These are phyloP conservation scores for Yarrowia sp. DNA, from an alignment of 805 yeast genomes.

Conservation along the genomic window DNA sequence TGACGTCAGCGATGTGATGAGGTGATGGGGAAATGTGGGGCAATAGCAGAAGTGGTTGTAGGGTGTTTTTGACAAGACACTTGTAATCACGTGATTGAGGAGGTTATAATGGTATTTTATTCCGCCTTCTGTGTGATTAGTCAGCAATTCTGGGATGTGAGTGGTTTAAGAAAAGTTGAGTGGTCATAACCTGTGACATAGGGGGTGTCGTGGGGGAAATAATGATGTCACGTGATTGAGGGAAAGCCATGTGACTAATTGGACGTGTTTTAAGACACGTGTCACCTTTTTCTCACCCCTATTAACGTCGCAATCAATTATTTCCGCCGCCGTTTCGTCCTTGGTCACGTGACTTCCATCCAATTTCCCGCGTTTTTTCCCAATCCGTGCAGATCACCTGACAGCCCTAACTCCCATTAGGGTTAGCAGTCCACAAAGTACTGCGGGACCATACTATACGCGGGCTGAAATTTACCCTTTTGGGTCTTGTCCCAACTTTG, in stretches of 20 bases:
- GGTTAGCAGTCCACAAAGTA: constrained; percentile 7
- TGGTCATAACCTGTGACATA: constrained; percentile 16
- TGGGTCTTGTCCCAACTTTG: constrained; percentile 36
- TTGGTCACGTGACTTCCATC: not conserved
- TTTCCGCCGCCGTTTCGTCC: not conserved
- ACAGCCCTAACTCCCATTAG: constrained; percentile 30
- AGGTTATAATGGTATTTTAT: too few species aligned
- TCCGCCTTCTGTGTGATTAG: not conserved
- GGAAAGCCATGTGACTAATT: too few species aligned
- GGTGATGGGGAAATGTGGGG: too few species aligned
- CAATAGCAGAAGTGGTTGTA: too few species aligned
- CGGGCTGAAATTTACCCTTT: constrained; percentile 39
- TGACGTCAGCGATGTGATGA: too few species aligned
- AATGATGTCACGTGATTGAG: too few species aligned
- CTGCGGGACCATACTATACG: constrained; percentile 30
- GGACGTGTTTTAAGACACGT: too few species aligned
- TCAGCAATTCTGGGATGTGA: not conserved
- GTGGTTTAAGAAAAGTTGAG: not conserved
- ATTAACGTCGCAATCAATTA: not conserved
- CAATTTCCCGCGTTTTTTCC: not conserved
- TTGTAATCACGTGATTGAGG: not conserved
- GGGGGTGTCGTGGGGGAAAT: too few species aligned
- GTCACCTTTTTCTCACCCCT: too few species aligned
- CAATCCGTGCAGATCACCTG: constrained; percentile 9
- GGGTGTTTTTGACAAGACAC: not conserved